Percentiles rank a stretch among this genome's conserved stretches.
Conservation (phyloP, 768 basidiomycete species). For the Suillus hirtellus region DNA sequence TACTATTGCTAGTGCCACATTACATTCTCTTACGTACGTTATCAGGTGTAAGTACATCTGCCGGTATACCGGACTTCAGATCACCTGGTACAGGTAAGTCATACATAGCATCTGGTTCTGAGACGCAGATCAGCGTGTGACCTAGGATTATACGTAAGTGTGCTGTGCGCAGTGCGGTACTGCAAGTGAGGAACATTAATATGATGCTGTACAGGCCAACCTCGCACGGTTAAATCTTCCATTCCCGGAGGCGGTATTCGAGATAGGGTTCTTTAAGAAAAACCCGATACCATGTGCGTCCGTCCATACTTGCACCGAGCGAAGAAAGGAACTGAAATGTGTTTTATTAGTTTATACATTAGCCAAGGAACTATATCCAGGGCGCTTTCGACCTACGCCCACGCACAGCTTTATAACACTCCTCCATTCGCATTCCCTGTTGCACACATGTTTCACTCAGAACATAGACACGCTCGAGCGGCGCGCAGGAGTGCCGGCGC, state of each 20-base stretch:
- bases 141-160: conserved; percentile 32
- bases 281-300: conserved; percentile 79
- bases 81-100: conserved; percentile 76
- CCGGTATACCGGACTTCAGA: conserved; percentile 89
- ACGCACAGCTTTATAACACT: conserved; percentile 91
- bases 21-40: not conserved
- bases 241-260: conserved; percentile 95
- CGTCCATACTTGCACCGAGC: not conserved
- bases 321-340: not conserved
- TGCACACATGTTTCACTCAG: conserved; percentile 84
- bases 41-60: conserved; percentile 72
- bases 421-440: conserved; percentile 63
- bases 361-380: conserved; percentile 92
- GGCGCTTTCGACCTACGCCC: conserved; percentile 81
- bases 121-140: not conserved
- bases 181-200: not conserved
- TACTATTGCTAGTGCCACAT: not conserved
- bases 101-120: not conserved
- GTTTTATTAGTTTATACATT: conserved; percentile 73
- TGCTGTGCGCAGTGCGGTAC: not conserved
- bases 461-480: conserved; percentile 94
- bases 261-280: conserved; percentile 79
- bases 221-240: conserved; percentile 76
- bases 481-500: conserved; percentile 70
- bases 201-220: conserved; percentile 54